A percentile compares a stretch with the other conserved stretches of the same genome.
phyloP scores from a whole-genome alignment of 2,329 filamentous ascomycete genomes.

The Aspergillus unguis region DNA sequence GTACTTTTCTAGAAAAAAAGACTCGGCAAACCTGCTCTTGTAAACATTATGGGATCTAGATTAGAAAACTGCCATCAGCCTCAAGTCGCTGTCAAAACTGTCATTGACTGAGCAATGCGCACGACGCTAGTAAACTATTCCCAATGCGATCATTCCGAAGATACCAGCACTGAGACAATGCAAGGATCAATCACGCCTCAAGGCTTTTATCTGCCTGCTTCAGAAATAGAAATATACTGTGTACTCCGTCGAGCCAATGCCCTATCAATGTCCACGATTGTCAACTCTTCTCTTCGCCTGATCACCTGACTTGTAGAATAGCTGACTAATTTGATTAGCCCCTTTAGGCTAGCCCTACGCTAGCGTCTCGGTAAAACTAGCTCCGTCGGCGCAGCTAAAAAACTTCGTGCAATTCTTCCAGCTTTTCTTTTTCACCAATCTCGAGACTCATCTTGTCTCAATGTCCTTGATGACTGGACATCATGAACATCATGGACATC shows the following conservation, averaged over 20 bases:
- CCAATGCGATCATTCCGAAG: no score
- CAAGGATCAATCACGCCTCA: no score
- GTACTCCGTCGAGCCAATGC: no score
- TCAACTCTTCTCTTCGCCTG: not conserved
- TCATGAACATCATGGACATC: not conserved
- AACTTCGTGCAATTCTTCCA: constrained; percentile 21
- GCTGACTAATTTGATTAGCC: not conserved
- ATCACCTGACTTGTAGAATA: not conserved
- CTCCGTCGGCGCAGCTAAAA: constrained; percentile 31
- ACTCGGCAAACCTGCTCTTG: not conserved
- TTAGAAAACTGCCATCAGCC: not conserved
- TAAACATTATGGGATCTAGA: not conserved
- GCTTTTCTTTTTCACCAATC: constrained; percentile 14
- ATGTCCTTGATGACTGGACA: not conserved
- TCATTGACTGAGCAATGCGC: not conserved
- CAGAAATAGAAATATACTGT: no score
- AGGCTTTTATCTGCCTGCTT: no score
- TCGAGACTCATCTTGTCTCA: not conserved
- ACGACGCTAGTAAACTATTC: no score
- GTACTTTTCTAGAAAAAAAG: not conserved
- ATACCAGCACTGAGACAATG: no score
- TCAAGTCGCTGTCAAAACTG: not conserved
- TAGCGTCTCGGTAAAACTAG: constrained; percentile 26
- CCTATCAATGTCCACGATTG: no score
- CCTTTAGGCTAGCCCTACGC: not conserved